phyloP scores from a whole-genome alignment of 2,329 filamentous ascomycete genomes.

The Aspergillus jensenii region DNA sequence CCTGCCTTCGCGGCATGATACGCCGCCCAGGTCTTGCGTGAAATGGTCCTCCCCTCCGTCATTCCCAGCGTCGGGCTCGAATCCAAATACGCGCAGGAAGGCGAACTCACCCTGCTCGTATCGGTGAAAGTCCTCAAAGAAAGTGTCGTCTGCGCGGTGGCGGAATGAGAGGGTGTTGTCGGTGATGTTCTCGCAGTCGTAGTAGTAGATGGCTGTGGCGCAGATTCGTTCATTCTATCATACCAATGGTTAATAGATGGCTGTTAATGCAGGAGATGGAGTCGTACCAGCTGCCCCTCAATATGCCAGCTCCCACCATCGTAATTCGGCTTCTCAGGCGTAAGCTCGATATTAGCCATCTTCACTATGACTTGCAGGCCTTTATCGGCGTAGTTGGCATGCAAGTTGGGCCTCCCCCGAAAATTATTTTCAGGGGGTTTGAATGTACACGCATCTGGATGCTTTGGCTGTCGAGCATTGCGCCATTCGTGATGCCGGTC shows the following conservation, averaged over 20 bases:
- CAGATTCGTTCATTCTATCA: constrained; percentile 61
- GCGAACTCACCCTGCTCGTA: constrained; percentile 6
- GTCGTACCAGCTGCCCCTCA: constrained; percentile 40
- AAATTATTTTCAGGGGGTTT: not conserved
- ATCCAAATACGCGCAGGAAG: constrained; percentile 6
- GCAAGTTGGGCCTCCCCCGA: not conserved
- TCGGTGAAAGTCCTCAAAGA: not conserved
- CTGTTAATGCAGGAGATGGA: not conserved
- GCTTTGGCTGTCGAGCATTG: not conserved
- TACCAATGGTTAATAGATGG: not conserved
- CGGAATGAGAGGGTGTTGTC: constrained; percentile 54
- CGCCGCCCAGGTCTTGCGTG: constrained; percentile 10
- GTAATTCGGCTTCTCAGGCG: constrained; percentile 58
- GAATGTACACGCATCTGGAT: not conserved
- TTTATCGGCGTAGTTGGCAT: constrained; percentile 10
- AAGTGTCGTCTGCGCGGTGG: constrained; percentile 24
- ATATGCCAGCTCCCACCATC: constrained; percentile 44
- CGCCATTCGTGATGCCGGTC: not conserved
- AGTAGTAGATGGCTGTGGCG: constrained; percentile 66
- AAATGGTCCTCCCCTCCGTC: constrained; percentile 15
- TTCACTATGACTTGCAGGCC: constrained; percentile 57
- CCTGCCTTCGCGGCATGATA: not conserved
- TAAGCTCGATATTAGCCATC: constrained; percentile 61
- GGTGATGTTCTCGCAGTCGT: constrained; percentile 62
- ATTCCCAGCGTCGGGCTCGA: not conserved